These are phyloP conservation scores for Pseudocercospora cruenta DNA, from an alignment of 2,329 filamentous ascomycete species.

Conservation along the genomic window DNA sequence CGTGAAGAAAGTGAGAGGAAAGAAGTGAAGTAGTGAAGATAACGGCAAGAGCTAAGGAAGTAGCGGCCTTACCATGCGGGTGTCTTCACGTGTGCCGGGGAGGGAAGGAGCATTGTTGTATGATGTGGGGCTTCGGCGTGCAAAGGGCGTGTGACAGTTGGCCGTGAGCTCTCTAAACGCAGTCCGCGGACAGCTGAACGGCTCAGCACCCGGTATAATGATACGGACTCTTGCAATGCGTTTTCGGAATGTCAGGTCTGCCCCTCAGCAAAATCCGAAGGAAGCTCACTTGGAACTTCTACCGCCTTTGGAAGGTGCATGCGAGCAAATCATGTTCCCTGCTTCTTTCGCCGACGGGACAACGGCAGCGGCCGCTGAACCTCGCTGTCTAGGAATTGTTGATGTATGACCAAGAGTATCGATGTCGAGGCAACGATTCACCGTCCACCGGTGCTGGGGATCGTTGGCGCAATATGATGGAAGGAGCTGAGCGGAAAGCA, in stretches of 20 bases:
- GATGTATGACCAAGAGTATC: too few relatives aligned
- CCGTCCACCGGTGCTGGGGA: too few relatives aligned
- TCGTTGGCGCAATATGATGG: neutral
- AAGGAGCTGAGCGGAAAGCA: too few relatives aligned
- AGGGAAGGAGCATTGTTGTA: neutral
- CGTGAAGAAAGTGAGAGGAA: neutral
- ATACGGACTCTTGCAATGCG: neutral
- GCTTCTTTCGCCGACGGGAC: neutral
- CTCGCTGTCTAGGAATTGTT: too few relatives aligned
- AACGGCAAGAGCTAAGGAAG: neutral
- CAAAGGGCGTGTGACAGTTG: neutral
- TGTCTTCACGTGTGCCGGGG: neutral
- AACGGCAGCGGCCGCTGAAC: neutral
- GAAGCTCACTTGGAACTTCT: neutral
- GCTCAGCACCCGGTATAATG: neutral
- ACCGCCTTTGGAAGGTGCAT: neutral
- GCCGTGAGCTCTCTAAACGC: neutral
- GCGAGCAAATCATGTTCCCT: neutral
- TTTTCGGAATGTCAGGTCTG: neutral
- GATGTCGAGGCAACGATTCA: too few relatives aligned
- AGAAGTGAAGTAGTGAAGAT: neutral
- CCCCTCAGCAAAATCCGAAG: neutral
- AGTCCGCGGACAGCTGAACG: neutral
- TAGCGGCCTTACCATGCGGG: neutral
- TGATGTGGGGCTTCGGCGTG: neutral